Evolutionary conservation across 176 grass and related monocot genomes (phyloP).

Genomic region (Oryza longistaminata): DNA sequence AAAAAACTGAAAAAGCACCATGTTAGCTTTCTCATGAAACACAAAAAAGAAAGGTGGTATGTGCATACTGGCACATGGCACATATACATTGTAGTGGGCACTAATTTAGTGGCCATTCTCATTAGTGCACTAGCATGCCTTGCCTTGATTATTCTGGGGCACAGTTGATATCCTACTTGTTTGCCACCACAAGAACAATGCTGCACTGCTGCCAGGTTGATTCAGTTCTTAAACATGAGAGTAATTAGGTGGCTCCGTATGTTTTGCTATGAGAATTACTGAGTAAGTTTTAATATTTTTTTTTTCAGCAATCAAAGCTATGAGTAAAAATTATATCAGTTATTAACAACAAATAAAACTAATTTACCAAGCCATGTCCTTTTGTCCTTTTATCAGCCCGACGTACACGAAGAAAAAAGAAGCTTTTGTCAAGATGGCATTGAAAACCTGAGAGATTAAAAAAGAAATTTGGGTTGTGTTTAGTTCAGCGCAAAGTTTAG

Average conservation of each 20-base stretch:
- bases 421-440: background rate
- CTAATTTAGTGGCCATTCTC: slow-evolving; percentile 45
- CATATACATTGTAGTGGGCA: slow-evolving; percentile 36
- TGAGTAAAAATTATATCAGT: no score
- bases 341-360: no score
- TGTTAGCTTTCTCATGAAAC: slow-evolving; percentile 32
- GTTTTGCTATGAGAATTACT: no score
- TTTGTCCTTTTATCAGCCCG: background rate
- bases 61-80: slow-evolving; percentile 32
- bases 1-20: slow-evolving; percentile 18
- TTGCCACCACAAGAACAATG: slow-evolving; percentile 32
- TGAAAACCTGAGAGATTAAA: background rate
- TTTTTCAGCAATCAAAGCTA: no score
- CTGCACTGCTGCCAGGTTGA: background rate
- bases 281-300: no score
- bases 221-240: slow-evolving; percentile 13
- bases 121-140: slow-evolving; percentile 46
- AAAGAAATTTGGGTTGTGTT: background rate
- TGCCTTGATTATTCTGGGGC: slow-evolving; percentile 34
- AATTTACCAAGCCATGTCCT: no score
- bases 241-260: no score
- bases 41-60: slow-evolving; percentile 14
- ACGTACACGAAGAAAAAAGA: background rate
- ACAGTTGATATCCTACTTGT: slow-evolving; percentile 48
- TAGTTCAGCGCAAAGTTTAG: no score